A percentile compares a stretch with the other conserved stretches of the same genome.
Conservation (phyloP, 2,329 filamentous ascomycete genomes). For the Tolypocladium cylindrosporum region DNA sequence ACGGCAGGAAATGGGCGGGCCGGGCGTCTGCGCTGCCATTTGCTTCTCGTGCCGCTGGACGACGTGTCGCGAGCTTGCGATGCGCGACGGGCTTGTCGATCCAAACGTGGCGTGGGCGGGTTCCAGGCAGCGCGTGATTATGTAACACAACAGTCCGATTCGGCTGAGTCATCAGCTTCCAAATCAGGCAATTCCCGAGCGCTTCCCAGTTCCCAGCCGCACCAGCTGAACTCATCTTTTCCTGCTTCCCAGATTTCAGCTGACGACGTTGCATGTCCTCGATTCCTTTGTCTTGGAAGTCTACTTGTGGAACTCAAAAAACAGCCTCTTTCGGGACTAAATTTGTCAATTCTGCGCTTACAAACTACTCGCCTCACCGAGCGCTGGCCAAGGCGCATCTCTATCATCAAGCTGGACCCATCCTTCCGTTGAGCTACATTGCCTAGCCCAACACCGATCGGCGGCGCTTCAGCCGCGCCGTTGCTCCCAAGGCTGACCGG, state of each 20-base stretch:
- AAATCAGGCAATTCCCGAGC: background rate
- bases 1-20: background rate
- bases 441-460: background rate
- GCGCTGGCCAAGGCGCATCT: background rate
- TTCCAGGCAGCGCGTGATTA: background rate
- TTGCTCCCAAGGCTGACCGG: background rate
- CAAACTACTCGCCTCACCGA: background rate
- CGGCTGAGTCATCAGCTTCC: background rate
- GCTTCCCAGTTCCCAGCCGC: background rate
- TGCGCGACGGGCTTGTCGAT: background rate
- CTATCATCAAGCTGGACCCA: background rate
- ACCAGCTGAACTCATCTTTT: background rate
- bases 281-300: background rate
- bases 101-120: background rate
- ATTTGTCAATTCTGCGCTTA: background rate
- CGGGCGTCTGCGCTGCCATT: constrained; percentile 7
- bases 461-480: background rate
- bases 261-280: background rate
- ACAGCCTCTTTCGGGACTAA: background rate
- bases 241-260: background rate
- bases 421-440: background rate
- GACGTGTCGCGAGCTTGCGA: constrained; percentile 1
- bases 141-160: background rate
- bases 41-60: constrained; percentile 1
- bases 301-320: background rate